Evolutionary conservation across 1,284 basidiomycete species (phyloP).

Genomic region (Filobasidium uniguttulatum): DNA sequence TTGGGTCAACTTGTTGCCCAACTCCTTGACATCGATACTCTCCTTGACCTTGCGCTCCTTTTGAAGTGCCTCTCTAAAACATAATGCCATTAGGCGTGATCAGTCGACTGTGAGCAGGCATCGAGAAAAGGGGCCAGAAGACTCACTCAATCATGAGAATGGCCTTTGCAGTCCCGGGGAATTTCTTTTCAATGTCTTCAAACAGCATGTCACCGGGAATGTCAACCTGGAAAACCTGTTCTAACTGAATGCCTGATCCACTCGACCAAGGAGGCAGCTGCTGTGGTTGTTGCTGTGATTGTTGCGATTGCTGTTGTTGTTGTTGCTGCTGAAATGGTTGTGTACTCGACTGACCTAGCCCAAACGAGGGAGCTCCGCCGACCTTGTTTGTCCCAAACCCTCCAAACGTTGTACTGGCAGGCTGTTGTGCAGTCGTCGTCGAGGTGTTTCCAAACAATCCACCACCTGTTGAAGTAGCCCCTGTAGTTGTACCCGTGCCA

Average conservation of each 20-base stretch:
- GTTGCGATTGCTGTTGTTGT: not conserved
- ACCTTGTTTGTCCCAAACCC: constrained; percentile 3
- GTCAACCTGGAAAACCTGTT: constrained; percentile 9
- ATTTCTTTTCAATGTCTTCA: constrained; percentile 14
- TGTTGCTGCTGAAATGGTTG: constrained; percentile 1
- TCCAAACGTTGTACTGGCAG: no score
- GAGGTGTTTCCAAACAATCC: not conserved
- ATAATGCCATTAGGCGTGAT: not conserved
- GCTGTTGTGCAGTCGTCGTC: no score
- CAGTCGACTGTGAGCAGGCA: not conserved
- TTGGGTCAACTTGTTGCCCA: constrained; percentile 7
- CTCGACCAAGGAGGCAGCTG: constrained; percentile 10
- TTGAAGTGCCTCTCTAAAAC: constrained; percentile 6
- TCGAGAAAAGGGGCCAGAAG: not conserved
- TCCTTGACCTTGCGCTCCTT: constrained; percentile 8
- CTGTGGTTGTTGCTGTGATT: constrained; percentile 8
- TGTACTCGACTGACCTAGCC: not conserved
- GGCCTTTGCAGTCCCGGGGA: constrained; percentile 5
- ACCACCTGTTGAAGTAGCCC: not conserved
- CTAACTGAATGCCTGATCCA: constrained; percentile 10
- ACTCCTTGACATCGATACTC: constrained; percentile 9
- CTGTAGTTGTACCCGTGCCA: not conserved
- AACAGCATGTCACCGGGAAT: constrained; percentile 11
- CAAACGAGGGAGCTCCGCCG: not conserved
- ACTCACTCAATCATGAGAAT: constrained; percentile 12